These are phyloP conservation scores for Pseudogymnoascus sp. DNA, from an alignment of 2,329 filamentous ascomycete genomes.

Conservation along the genomic window DNA sequence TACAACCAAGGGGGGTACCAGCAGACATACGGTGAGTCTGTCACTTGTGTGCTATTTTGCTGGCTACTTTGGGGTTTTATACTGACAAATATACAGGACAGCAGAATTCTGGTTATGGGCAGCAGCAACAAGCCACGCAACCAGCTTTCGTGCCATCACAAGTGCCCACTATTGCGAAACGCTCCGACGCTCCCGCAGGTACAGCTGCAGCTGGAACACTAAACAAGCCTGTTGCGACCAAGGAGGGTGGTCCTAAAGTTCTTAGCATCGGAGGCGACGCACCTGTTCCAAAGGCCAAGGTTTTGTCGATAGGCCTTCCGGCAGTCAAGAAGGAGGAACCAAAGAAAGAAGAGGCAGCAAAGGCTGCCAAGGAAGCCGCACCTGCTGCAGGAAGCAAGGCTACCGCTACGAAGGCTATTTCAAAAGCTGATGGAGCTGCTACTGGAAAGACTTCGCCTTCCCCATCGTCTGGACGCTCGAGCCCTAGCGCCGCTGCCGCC, in stretches of 20 bases:
- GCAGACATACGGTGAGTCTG: constrained; percentile 32
- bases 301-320: constrained; percentile 64
- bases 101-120: constrained; percentile 46
- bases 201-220: constrained; percentile 33
- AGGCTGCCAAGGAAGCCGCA: constrained; percentile 36
- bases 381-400: constrained; percentile 68
- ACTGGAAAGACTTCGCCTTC: constrained; percentile 70
- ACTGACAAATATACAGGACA: constrained; percentile 29
- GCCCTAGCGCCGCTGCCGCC: constrained; percentile 55
- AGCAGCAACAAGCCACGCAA: constrained; percentile 37
- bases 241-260: constrained; percentile 53
- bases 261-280: constrained; percentile 51
- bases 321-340: constrained; percentile 43
- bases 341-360: constrained; percentile 33
- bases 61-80: constrained; percentile 9
- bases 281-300: constrained; percentile 46
- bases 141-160: constrained; percentile 18
- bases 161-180: constrained; percentile 53
- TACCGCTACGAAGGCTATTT: constrained; percentile 80
- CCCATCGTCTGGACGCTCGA: constrained; percentile 75
- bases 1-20: constrained; percentile 22
- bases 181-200: constrained; percentile 37
- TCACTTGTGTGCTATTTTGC: not conserved
- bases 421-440: constrained; percentile 62
- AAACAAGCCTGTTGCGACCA: constrained; percentile 44